Conservation (phyloP, 2,329 filamentous ascomycete genomes). For the Monosporascus cannonballus region DNA sequence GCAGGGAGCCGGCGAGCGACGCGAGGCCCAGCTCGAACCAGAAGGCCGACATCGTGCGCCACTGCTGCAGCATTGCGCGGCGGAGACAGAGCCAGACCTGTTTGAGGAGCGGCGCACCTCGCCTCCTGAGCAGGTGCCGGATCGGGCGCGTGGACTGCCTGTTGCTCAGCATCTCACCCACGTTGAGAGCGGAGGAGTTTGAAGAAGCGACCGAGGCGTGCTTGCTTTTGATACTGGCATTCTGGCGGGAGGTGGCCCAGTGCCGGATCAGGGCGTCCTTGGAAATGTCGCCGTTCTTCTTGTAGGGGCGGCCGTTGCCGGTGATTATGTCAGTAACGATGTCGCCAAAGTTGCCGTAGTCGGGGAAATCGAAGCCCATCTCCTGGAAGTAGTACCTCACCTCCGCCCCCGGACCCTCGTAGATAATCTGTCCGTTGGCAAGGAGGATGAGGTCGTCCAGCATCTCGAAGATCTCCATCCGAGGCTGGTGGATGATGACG, state of each 20-base stretch:
- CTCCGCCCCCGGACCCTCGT: conserved; percentile 39
- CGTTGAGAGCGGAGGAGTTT: conserved; percentile 31
- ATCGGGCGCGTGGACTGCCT: conserved; percentile 18
- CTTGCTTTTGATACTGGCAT: conserved; percentile 14
- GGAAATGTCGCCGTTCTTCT: conserved; percentile 37
- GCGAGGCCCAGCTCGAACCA: conserved; percentile 49
- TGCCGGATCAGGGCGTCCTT: conserved; percentile 43
- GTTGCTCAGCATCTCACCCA: conserved; percentile 20
- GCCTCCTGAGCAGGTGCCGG: conserved; percentile 38
- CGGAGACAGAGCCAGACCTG: conserved; percentile 48
- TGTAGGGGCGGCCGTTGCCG: conserved; percentile 48
- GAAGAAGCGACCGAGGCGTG: conserved; percentile 21
- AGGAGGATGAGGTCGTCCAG: conserved; percentile 52
- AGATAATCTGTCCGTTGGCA: conserved; percentile 48
- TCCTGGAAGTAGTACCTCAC: conserved; percentile 44
- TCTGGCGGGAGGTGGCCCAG: conserved; percentile 33
- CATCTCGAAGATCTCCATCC: conserved; percentile 51
- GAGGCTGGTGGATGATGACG: conserved; percentile 54
- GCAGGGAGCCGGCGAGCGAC: conserved; percentile 44
- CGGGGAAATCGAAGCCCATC: conserved; percentile 45
- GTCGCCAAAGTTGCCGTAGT: conserved; percentile 48
- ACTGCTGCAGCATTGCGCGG: conserved; percentile 51
- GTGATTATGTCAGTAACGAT: conserved; percentile 57
- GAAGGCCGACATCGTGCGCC: conserved; percentile 43
- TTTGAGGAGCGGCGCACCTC: conserved; percentile 41